Percentiles rank a stretch among this genome's conserved stretches.
phyloP scores from a whole-genome alignment of 495 filamentous ascomycete genomes.

The Thermothielavioides terrestris region DNA sequence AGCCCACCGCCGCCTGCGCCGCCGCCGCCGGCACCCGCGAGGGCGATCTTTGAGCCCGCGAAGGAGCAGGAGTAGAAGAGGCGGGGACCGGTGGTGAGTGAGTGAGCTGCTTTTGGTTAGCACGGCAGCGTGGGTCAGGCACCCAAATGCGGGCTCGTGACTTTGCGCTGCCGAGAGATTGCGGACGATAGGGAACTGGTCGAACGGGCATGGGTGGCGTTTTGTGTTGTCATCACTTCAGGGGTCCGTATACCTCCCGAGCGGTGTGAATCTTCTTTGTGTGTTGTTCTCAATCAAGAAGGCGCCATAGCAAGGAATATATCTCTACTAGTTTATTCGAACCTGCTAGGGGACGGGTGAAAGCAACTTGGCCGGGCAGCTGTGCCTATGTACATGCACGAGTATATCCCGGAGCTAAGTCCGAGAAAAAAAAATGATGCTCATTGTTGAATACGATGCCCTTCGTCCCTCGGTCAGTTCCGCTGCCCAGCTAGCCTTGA shows the following conservation, averaged over 20 bases:
- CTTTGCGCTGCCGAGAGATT: conserved; percentile 3
- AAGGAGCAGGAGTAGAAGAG: background rate
- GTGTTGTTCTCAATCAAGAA: no score
- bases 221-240: conserved; percentile 6
- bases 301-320: background rate
- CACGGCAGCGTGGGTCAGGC: background rate
- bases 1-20: conserved; percentile 18
- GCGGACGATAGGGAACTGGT: conserved; percentile 8
- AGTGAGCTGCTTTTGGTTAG: conserved; percentile 1
- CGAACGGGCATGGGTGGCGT: conserved; percentile 15
- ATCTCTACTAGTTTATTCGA: background rate
- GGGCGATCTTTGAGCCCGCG: background rate
- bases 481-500: no score
- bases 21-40: conserved; percentile 15
- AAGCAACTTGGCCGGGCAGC: no score
- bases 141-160: background rate
- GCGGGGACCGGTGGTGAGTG: no score
- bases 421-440: no score
- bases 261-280: conserved; percentile 11
- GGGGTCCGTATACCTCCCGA: conserved; percentile 5
- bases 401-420: no score
- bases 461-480: no score
- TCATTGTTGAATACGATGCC: no score
- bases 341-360: no score
- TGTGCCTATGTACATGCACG: no score